Percentiles rank a stretch among this genome's conserved stretches.
Conservation (phyloP, 306 rosid genomes). For the Casuarina equisetifolia region DNA sequence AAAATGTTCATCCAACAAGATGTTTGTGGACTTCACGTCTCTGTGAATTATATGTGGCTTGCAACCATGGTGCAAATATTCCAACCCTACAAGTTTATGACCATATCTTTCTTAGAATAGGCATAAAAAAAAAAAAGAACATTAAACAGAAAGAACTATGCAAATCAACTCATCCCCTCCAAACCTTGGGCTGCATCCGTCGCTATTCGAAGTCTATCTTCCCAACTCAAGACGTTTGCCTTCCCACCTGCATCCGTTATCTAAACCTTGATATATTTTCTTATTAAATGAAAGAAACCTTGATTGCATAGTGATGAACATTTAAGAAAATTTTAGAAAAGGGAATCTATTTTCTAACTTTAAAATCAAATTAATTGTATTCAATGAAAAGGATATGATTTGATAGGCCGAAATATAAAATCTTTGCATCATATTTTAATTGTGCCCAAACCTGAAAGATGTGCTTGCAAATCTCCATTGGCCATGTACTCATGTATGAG, state of each 20-base stretch:
- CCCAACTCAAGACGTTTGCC: conserved; percentile 40
- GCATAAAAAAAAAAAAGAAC: neutral
- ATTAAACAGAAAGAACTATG: neutral
- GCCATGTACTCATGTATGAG: conserved; percentile 44
- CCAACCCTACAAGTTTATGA: conserved; percentile 39
- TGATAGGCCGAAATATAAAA: neutral
- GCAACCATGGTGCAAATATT: conserved; percentile 56
- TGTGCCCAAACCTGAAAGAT: conserved; percentile 30
- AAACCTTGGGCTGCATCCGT: conserved; percentile 51
- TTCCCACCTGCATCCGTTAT: conserved; percentile 6
- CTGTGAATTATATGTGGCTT: conserved; percentile 48
- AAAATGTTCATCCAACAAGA: conserved; percentile 41
- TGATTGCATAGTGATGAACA: neutral
- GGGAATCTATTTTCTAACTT: too few relatives aligned
- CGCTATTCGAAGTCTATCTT: conserved; percentile 46
- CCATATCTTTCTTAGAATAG: neutral
- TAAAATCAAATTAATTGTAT: too few relatives aligned
- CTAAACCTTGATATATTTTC: neutral
- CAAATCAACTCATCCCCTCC: neutral
- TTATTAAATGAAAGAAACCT: neutral
- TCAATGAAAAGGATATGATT: too few relatives aligned
- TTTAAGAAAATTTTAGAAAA: neutral
- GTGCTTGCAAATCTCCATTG: conserved; percentile 41
- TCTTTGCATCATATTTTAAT: neutral
- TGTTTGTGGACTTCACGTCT: conserved; percentile 54